Base-by-base conservation (phyloP, 164 flowering plant species). In the Umbilicus rupestris region DNA sequence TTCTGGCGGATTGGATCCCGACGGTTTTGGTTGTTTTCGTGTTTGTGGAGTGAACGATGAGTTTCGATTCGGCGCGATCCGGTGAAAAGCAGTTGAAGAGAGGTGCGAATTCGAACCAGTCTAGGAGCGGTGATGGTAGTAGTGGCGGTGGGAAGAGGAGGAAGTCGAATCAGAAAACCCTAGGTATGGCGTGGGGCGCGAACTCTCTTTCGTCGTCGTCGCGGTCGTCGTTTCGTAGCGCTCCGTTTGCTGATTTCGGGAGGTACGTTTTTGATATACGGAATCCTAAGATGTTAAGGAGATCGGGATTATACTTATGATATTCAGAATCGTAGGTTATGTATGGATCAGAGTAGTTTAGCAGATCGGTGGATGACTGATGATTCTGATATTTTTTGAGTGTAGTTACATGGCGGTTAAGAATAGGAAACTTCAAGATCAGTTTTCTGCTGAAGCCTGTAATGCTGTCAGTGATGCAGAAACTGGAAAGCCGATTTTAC, bases 131-230 rank as follows among this genome's bases (percentile, higher is more conserved):
- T 22, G 69, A 30, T 39, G 75, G 47, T n/a, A 73, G 37, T 35
- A 69, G 64, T 24, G 65, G 39, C 63, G 74, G 45, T 45, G 72
- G 41, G 19, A 81, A 82, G 81, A 87, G 76, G 73, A 76, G 57
- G n/a, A 76, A 74, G 59, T 65, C 65, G 28, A 77, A 79, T 49
- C 90, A 88, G 85, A 92, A 90, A 86, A 86, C 96, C 84, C 89
- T 90, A 65, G 98, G 96, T 44, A 69, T 79, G 79, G 85, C 93
- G 37, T 93, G 96, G 97, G 97, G 98, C 37, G 72, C 96, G 62
- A 85, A 82, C 77, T 90, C 96, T 49, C 76, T 10, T n/a, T 50
- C 55, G 62, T 79, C 96, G 35, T 76, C 96, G 31, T 83, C 88
- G 49, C 86, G 83, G 69, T 87, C 88, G 26, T 71, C 87, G 55